Evolutionary conservation across 441 rosid genomes (phyloP), one percentile per base, ranked within the genome.

Genomic region (Arabidopsis hybrid): DNA sequence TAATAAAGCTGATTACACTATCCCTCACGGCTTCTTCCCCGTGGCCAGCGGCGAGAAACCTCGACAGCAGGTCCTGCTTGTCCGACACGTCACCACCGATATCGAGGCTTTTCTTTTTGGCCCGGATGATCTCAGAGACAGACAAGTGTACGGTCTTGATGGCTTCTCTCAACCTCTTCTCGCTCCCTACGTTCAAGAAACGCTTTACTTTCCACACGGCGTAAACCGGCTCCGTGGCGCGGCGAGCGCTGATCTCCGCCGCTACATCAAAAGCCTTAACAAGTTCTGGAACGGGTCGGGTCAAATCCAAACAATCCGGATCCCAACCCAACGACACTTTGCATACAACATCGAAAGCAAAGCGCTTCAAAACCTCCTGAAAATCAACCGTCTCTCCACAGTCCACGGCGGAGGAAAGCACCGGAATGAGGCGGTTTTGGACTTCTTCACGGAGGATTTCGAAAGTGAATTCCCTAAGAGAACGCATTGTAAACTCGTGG

Each of bases 51-150:
- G 67, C 60, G 78, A 90, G 87, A 78, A 88, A 88, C 42, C 92
- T 88, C 7, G 93, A 86, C 55, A 91, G 71, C 3, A 91, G 86
- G 65, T 89, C 95, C 47, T 83, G 74, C 17, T 81, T 84, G 6
- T 68, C 73, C 1, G 40, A 69, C 38, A 77, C 45, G 52, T 63
- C 57, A 26, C 83, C 84, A 3, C 77, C 72, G 0, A 75, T 76
- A 7, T 79, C 78, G 0, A 82, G 83, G 40, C 74, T 69, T 62
- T 79, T 84, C 4, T 83, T 80, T 71, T 80, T 83, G 35, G 83
- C 73, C 40, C 68, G 64, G 16, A 88, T 84, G 47, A 88, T 80
- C 60, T 81, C 81, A 16, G 71, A 59, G 3, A 87, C 88, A 16
- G 80, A 76, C 18, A 65, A 10, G 69, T 86, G 64, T 53, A 88